Evolutionary conservation across 805 yeast species (phyloP), one percentile per base, ranked within the genome.

Genomic region (Sugiyamaella boreocaroliniensis): DNA sequence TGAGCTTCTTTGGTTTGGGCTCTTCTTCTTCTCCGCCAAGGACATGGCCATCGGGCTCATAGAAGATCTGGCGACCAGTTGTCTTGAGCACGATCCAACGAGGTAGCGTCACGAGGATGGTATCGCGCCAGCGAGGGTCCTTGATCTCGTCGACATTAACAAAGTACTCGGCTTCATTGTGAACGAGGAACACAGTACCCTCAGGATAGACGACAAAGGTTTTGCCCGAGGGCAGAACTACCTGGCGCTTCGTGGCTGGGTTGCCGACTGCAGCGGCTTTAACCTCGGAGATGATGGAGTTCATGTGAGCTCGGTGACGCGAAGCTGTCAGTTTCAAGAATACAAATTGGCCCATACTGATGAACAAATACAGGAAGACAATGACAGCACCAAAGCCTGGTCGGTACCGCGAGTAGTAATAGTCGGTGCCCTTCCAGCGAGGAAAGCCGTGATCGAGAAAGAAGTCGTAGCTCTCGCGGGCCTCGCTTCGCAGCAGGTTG

Each of bases 371-470:
- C 29, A 87, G 63, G 34, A 85, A 72, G 2, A 71, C 59, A 1
- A 82, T 41, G 0, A 86, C 79, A 47, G 81, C 65, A 10, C 76
- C 59, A 32, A 78, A 64, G 41, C 85, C 84, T 19, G 89, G 97
- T 62, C 84, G 78, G 76, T 75, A 89, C 67, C 83, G 76, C 34
- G 61, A 65, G 66, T 85, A 80, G 57, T 74, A 74, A 73, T 85
- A 80, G 50, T 80, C 87, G 18, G 81, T 76, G 14, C 82, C 87
- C 53, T 82, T 81, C 78, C 86, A 88, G 56, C 76, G 75, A 6
- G 99, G 98, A 70, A 93, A 92, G 7, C 98, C 97, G 59, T 80
- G 78, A 43, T 79, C 74, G 50, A 86, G 72, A 69, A 87, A 93
- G 67, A 81, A 89, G 68, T 93, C 98, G 67, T 93, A 93, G 7